Evolutionary conservation across 306 rosid species (phyloP).

Genomic region (Acmispon strigosus): DNA sequence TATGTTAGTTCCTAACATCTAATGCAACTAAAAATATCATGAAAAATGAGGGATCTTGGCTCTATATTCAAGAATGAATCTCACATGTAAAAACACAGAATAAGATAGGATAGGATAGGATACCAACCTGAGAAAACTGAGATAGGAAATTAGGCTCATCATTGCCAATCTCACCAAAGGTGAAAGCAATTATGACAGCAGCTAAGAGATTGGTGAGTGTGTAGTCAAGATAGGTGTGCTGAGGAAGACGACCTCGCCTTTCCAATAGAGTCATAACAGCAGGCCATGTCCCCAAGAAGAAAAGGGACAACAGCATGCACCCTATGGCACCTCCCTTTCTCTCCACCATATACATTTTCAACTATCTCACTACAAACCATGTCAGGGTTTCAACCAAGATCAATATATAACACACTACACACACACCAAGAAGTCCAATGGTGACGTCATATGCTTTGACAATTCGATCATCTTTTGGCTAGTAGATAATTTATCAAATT

Average conservation of each 20-base stretch:
- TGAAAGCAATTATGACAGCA: constrained; percentile 76
- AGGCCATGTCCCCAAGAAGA: constrained; percentile 89
- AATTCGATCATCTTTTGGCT: too few species aligned
- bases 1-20: too few species aligned
- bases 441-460: too few species aligned
- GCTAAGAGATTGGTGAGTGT: constrained; percentile 74
- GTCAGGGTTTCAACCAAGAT: too few species aligned
- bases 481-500: too few species aligned
- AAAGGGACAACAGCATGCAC: constrained; percentile 71
- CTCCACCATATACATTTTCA: constrained; percentile 66
- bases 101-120: background rate
- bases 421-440: too few species aligned
- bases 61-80: too few species aligned
- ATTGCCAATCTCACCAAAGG: constrained; percentile 70
- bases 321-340: constrained; percentile 83
- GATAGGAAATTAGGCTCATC: constrained; percentile 45
- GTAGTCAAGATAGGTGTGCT: constrained; percentile 89
- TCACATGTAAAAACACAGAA: too few species aligned
- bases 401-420: too few species aligned
- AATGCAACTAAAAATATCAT: too few species aligned
- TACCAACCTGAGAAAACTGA: constrained; percentile 68
- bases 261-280: constrained; percentile 71
- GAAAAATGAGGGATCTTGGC: too few species aligned
- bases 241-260: constrained; percentile 92
- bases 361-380: background rate